Evolutionary conservation across 306 rosid species (phyloP).

Genomic region (Cotoneaster glaucophyllus): DNA sequence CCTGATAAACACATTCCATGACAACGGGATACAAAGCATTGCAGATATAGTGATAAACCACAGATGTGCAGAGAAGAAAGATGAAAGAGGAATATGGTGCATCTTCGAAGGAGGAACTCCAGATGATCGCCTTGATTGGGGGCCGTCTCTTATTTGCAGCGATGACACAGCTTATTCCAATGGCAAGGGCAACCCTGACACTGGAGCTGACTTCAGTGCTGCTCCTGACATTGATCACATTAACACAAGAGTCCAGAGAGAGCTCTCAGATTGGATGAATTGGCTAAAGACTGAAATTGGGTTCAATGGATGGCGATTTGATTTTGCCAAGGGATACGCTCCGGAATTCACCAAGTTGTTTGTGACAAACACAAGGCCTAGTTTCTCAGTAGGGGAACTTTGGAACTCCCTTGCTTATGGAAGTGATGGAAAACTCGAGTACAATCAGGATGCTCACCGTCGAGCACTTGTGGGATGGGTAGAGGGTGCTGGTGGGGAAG

Average conservation of each 20-base stretch:
- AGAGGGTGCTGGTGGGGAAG: slow-evolving; percentile 24
- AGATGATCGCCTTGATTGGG: slow-evolving; percentile 70
- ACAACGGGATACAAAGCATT: slow-evolving; percentile 41
- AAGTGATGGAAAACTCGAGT: slow-evolving; percentile 16
- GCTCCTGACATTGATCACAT: slow-evolving; percentile 63
- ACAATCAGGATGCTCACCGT: slow-evolving; percentile 29
- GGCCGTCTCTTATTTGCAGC: slow-evolving; percentile 58
- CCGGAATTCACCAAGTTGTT: slow-evolving; percentile 44
- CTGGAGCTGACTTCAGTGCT: slow-evolving; percentile 22
- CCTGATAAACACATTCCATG: slow-evolving; percentile 32
- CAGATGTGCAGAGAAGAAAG: slow-evolving; percentile 64
- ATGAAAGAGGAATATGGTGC: slow-evolving; percentile 57
- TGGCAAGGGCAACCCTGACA: slow-evolving; percentile 66
- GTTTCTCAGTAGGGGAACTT: slow-evolving; percentile 71
- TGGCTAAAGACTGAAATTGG: slow-evolving; percentile 60
- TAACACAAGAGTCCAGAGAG: slow-evolving; percentile 63
- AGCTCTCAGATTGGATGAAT: slow-evolving; percentile 71
- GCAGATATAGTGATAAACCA: slow-evolving; percentile 91
- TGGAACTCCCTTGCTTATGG: slow-evolving; percentile 40
- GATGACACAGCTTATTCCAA: slow-evolving; percentile 63
- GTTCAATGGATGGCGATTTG: slow-evolving; percentile 58
- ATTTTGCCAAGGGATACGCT: slow-evolving; percentile 64
- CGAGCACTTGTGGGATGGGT: slow-evolving; percentile 25
- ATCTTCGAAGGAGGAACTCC: slow-evolving; percentile 77
- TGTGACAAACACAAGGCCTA: slow-evolving; percentile 50